Evolutionary conservation across 192 early-diverging fungal genomes (phyloP), one percentile per base, ranked within the genome.

Genomic region (Coemansia sp.): DNA sequence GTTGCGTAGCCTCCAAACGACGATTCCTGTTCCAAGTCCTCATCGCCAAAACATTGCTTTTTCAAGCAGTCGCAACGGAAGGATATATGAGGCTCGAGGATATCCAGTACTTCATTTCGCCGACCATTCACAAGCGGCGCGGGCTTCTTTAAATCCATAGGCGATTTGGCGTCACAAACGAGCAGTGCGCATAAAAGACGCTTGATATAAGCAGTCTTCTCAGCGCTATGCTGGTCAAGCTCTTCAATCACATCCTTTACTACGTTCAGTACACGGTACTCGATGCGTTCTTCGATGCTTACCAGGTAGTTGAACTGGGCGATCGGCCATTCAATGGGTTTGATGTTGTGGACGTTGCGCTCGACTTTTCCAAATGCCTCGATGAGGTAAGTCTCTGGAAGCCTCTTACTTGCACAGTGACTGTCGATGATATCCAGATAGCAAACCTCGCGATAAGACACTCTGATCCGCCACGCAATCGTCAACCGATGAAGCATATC

Each of bases 311-410:
- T 41, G 46, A 60, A 76, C 30, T 76, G 72, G 6, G 57, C 38
- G 5, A 64, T 52, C 17, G 53, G 57, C 72, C 72, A 76, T 24
- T 76, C 72, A 22, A 50, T 57, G 27, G 72, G 72, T 39, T 65
- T 64, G 30, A 76, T 76, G 22, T 68, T 32, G 22, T 76, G 72
- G 22, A 76, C 60, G 33, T 68, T 68, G 23, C 68, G 50, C 46
- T 77, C 74, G 25, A 71, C 44, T 20, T 67, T 71, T 46, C 52
- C 59, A 58, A 71, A 77, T 0, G 74, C 67, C 14, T 77, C 74
- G 18, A 77, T 46, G 46, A 77, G 22, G 29, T 77, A 77, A 4
- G 58, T 18, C 9, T 51, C 55, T 3, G 74, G 64, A 45, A 77
- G 27, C 26, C 53, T 36, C 17, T 60, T 68, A 0, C 45, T 52